Evolutionary conservation across 83 land plant genomes (phyloP).

Genomic region (Diphasiastrum complanatum): DNA sequence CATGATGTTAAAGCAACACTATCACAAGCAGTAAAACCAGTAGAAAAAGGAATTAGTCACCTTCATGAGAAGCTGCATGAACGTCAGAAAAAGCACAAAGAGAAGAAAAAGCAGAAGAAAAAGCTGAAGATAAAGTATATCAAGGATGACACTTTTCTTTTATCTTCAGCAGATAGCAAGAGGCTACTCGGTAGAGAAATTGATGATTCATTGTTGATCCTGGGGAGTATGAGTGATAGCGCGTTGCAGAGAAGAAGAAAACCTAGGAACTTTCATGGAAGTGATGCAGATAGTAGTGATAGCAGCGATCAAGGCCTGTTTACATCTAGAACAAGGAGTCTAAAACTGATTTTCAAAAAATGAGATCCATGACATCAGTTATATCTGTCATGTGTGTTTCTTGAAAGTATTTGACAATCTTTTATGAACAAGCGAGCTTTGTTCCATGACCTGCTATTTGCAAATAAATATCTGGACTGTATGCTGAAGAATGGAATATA

Average conservation of each 20-base stretch:
- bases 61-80: constrained; percentile 66
- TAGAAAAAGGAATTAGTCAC: constrained; percentile 68
- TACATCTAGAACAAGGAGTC: too few relatives aligned
- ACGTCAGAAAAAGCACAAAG: constrained; percentile 23
- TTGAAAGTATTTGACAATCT: too few relatives aligned
- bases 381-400: too few relatives aligned
- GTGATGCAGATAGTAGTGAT: constrained; percentile 72
- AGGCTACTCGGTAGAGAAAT: constrained; percentile 69
- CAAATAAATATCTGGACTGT: too few relatives aligned
- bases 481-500: too few relatives aligned
- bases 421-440: too few relatives aligned
- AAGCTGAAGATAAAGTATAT: too few relatives aligned
- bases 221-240: constrained; percentile 89
- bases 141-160: constrained; percentile 76
- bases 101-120: constrained; percentile 29
- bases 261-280: constrained; percentile 50
- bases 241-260: constrained; percentile 45
- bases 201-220: constrained; percentile 85
- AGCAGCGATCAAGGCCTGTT: constrained; percentile 66
- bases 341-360: too few relatives aligned
- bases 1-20: constrained; percentile 71
- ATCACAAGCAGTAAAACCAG: constrained; percentile 75
- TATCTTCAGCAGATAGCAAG: constrained; percentile 31
- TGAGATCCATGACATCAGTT: too few relatives aligned
- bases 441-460: too few relatives aligned